Percentiles rank a stretch among this genome's conserved stretches.
These are phyloP conservation scores for Stevia rebaudiana DNA, from an alignment of 140 eudicot species.

Conservation along the genomic window DNA sequence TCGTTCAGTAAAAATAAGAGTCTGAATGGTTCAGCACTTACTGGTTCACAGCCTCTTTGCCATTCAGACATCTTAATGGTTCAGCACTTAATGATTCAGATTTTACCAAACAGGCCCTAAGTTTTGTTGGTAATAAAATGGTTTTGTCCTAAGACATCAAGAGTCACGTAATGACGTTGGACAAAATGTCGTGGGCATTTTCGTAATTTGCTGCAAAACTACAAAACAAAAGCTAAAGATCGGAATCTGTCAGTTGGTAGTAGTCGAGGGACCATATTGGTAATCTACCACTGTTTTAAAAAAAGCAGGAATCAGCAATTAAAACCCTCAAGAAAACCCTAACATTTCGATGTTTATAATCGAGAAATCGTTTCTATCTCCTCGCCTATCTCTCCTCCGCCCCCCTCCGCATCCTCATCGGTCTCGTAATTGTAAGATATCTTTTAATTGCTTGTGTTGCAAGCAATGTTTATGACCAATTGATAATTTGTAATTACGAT, in stretches of 20 bases:
- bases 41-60: too few species aligned
- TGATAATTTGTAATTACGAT: not conserved
- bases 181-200: too few species aligned
- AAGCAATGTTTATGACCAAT: not conserved
- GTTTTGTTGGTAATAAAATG: too few species aligned
- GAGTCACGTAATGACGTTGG: too few species aligned
- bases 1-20: too few species aligned
- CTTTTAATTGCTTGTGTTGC: not conserved
- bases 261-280: constrained; percentile 7
- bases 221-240: too few species aligned
- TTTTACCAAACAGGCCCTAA: too few species aligned
- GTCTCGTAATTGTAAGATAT: constrained; percentile 24
- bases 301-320: constrained; percentile 10
- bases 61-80: too few species aligned
- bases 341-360: constrained; percentile 23
- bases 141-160: too few species aligned
- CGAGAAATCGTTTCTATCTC: constrained; percentile 31
- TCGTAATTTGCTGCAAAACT: too few species aligned
- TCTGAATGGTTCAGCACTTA: too few species aligned
- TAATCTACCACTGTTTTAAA: not conserved
- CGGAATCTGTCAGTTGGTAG: not conserved
- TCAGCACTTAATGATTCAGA: too few species aligned
- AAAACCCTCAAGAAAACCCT: constrained; percentile 17
- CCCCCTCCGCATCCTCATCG: constrained; percentile 25
- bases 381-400: constrained; percentile 29